phyloP scores from a whole-genome alignment of 2,329 filamentous ascomycete genomes.

The Pseudogymnoascus sp. region DNA sequence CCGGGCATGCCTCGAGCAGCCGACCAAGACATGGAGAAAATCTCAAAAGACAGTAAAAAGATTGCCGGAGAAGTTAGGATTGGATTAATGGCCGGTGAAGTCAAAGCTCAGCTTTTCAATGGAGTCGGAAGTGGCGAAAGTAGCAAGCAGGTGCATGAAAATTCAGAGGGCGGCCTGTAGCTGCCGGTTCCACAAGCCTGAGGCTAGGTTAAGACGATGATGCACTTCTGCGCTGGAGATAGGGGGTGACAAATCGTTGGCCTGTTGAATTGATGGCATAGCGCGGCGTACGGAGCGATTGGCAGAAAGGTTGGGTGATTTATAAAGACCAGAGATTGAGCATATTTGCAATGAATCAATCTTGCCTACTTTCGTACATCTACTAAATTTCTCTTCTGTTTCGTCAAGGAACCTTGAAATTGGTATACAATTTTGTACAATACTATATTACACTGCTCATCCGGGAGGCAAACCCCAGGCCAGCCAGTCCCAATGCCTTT shows the following conservation, averaged over 20 bases:
- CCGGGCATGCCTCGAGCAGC: slow-evolving; percentile 18
- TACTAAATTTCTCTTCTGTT: background rate
- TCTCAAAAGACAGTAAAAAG: slow-evolving; percentile 47
- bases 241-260: background rate
- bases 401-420: background rate
- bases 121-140: slow-evolving; percentile 13
- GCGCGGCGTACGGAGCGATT: slow-evolving; percentile 3
- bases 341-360: slow-evolving; percentile 2
- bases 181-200: background rate
- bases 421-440: background rate
- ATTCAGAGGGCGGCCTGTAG: background rate
- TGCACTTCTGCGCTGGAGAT: background rate
- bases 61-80: slow-evolving; percentile 45
- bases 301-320: background rate
- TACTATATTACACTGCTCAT: background rate
- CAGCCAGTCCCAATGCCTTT: background rate
- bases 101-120: slow-evolving; percentile 43
- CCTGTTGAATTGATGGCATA: slow-evolving; percentile 4
- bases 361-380: background rate
- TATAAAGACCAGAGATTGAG: background rate
- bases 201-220: background rate
- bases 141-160: background rate
- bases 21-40: slow-evolving; percentile 44
- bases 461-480: background rate
- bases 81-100: slow-evolving; percentile 34